phyloP scores from a whole-genome alignment of 1,284 basidiomycete species.

The Irpex rosettiformis region DNA sequence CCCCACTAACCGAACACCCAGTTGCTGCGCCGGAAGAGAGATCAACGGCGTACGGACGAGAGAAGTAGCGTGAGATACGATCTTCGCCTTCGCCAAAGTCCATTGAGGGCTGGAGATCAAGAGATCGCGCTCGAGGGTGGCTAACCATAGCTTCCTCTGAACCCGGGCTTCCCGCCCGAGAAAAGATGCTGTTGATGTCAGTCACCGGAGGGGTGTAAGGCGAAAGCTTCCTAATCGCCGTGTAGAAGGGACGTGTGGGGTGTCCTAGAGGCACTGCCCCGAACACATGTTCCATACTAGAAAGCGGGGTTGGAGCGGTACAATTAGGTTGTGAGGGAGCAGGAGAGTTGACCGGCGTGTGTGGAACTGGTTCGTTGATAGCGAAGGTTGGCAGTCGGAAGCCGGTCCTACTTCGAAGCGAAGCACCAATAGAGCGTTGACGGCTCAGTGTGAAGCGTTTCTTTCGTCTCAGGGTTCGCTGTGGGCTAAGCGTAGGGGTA shows the following conservation, averaged over 20 bases:
- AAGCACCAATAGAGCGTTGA: constrained; percentile 33
- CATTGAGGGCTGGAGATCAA: background rate
- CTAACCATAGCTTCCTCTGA: background rate
- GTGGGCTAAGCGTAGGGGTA: constrained; percentile 14
- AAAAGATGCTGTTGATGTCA: constrained; percentile 23
- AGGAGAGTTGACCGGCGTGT: constrained; percentile 1
- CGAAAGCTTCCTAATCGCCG: constrained; percentile 60
- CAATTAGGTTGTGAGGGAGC: background rate
- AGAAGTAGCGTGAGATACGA: background rate
- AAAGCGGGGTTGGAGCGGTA: constrained; percentile 3
- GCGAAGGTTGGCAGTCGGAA: constrained; percentile 17
- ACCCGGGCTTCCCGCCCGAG: constrained; percentile 16
- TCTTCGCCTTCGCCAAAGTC: background rate
- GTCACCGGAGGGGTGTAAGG: constrained; percentile 32
- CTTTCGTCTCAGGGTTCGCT: constrained; percentile 34
- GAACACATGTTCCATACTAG: constrained; percentile 18
- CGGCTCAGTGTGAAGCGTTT: constrained; percentile 32
- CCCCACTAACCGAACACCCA: constrained; percentile 57
- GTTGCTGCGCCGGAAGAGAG: constrained; percentile 5
- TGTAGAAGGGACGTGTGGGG: constrained; percentile 57
- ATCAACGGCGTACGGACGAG: constrained; percentile 1
- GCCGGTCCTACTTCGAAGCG: constrained; percentile 29
- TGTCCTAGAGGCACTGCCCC: constrained; percentile 43
- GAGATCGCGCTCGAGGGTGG: background rate
- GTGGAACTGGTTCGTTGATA: constrained; percentile 7